These are phyloP conservation scores for Umbilicaria muhlenbergii DNA, from an alignment of 495 filamentous ascomycete species.

Conservation along the genomic window DNA sequence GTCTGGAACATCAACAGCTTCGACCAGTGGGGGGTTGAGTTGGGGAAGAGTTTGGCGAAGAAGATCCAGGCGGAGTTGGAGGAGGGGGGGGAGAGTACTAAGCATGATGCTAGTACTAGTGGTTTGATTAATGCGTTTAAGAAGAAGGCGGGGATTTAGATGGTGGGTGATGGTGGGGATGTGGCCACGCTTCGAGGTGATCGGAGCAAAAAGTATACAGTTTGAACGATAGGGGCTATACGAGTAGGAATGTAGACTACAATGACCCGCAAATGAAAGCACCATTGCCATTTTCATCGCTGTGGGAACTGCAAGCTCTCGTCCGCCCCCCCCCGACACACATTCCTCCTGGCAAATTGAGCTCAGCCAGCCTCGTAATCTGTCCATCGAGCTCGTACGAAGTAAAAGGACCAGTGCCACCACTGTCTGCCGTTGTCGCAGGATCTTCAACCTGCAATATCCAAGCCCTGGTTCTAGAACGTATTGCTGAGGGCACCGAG, in stretches of 20 bases:
- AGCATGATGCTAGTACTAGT: constrained; percentile 75
- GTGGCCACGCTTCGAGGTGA: neutral
- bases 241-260: neutral
- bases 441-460: too few relatives aligned
- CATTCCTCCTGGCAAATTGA: too few relatives aligned
- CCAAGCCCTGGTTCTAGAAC: too few relatives aligned
- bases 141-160: constrained; percentile 37
- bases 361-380: too few relatives aligned
- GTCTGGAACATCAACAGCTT: constrained; percentile 99
- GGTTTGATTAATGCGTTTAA: constrained; percentile 82
- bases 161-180: neutral
- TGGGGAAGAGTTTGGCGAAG: constrained; percentile 92
- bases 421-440: too few relatives aligned
- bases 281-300: too few relatives aligned
- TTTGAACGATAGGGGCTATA: neutral
- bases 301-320: too few relatives aligned
- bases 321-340: too few relatives aligned
- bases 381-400: too few relatives aligned
- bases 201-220: neutral
- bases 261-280: neutral
- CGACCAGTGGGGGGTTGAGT: constrained; percentile 98
- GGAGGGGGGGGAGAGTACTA: constrained; percentile 45
- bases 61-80: constrained; percentile 73
- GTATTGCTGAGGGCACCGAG: too few relatives aligned
- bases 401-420: too few relatives aligned